Base-by-base conservation (phyloP, 768 basidiomycete species). In the Auricularia sp. region DNA sequence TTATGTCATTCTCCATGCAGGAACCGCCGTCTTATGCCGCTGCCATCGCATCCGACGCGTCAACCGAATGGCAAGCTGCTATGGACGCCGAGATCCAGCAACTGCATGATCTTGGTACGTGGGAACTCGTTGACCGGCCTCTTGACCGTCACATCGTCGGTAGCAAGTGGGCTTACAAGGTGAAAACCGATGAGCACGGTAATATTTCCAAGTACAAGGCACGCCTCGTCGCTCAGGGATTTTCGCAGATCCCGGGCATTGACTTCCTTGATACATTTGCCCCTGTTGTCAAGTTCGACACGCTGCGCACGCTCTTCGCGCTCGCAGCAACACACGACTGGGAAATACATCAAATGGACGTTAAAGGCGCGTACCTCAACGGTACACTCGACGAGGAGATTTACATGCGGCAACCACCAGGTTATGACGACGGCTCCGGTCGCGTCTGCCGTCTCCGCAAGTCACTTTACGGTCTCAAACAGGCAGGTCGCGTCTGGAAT, bases 371-470 rank as follows among this genome's bases (percentile, higher is more conserved):
- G 0, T 80, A 75, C 66, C 72, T 80, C 0, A 70, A 79, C 66
- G 73, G 77, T 53, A 53, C 53, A 8, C 42, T 66, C 1, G 66
- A 71, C 1, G 71, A 77, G 8, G 73, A 77, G 29, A 78, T 83
- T 47, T 83, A 77, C 70, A 81, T 83, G 78, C 44, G 72, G 12
- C 74, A 76, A 61, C 77, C 79, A 1, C 73, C 72, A 0, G 75
- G 77, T 0, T 76, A 72, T 36, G 65, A 66, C 33, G 61, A 74
- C 33, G 64, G 66, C 0, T 70, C 68, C 0, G 1, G 43, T 62
- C 56, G 44, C 18, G 69, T 68, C 18, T 71, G 69, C 66, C 34
- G 58, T 12, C 62, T 76, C 2, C 54, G 62, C 11, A 68, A 69
- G 33, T 68, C 71, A 1, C 65, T 79, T 0, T 80, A 79, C 61